Conservation (phyloP, 2,329 filamentous ascomycete species). For the Colletotrichum spaethianum region DNA sequence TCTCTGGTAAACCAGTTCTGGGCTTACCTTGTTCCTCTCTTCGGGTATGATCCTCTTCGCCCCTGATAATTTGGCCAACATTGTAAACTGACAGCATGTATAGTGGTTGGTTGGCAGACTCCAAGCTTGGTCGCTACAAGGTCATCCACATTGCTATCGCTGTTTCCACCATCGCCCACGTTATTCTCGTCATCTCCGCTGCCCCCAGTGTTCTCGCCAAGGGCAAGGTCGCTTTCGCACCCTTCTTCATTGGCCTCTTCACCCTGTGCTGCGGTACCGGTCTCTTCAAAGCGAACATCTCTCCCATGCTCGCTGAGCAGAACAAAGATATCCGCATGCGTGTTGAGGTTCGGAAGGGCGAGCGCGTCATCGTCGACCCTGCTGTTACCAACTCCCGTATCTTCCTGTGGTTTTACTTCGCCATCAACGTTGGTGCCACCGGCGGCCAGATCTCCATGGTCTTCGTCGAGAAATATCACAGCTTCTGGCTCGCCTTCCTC, state of each 20-base stretch:
- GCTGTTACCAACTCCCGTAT: constrained; percentile 77
- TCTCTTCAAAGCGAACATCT: constrained; percentile 87
- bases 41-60: constrained; percentile 59
- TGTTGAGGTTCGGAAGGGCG: constrained; percentile 69
- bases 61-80: neutral
- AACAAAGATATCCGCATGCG: constrained; percentile 71
- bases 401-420: constrained; percentile 73
- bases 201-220: constrained; percentile 74
- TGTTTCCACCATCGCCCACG: constrained; percentile 76
- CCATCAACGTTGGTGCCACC: constrained; percentile 77
- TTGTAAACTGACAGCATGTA: neutral
- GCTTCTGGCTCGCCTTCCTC: constrained; percentile 81
- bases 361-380: constrained; percentile 80
- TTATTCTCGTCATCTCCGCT: constrained; percentile 76
- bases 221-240: constrained; percentile 70
- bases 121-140: constrained; percentile 80
- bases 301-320: constrained; percentile 80
- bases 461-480: constrained; percentile 82
- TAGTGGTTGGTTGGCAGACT: constrained; percentile 73
- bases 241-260: constrained; percentile 77
- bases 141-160: constrained; percentile 79
- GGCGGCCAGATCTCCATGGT: constrained; percentile 75
- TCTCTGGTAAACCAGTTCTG: constrained; percentile 73
- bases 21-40: constrained; percentile 71
- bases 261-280: constrained; percentile 76